Base-by-base conservation (phyloP, 148 eudicot genomes). In the Camellia sinensis region DNA sequence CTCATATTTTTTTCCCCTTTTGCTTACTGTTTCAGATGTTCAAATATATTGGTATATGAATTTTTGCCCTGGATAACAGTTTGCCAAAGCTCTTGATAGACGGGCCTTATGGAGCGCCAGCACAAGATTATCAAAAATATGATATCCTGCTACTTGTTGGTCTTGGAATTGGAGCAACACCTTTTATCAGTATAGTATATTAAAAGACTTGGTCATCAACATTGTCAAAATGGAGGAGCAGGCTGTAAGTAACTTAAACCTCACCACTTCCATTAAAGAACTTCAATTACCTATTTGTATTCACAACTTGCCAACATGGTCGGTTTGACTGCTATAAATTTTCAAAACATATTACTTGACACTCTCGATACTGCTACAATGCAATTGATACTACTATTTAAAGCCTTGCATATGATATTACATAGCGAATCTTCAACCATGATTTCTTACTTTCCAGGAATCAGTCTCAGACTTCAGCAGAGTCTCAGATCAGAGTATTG, bases 31-130 rank as follows among this genome's bases (percentile, higher is more conserved):
- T 67, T 6, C 29, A 52, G 5, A 70, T 14, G 17, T 64, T 65
- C 19, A 10, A 2, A 19, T 54, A 0, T 0, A 67, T 78, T 54
- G 29, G 9, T 54, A 12, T 82, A 75, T 78, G 81, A 80, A 67
- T 48, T 70, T 74, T 69, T 21, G 54, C 62, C 62, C 12, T 52
- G 70, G 40, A 13, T 84, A 57, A 69, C 94, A 93, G 99, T 82
- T 85, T 93, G 87, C 99, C 99, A 43, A 91, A 84, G 89, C 91
- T 96, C 64, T 80, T 81, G 75, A 93, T 96, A 83, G 99, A 96
- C 68, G 99, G 99, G 75, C 99, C 99, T 61, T 96, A 96, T 61
- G 99, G 98, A 75, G 99, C 98, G 80, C 98, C 99, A 74, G 98
- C 99, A 65, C 95, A 96, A 90, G 97, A 96, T 79, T 96, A 96